Base-by-base conservation (phyloP, 306 rosid genomes). In the Prunus mongolica region DNA sequence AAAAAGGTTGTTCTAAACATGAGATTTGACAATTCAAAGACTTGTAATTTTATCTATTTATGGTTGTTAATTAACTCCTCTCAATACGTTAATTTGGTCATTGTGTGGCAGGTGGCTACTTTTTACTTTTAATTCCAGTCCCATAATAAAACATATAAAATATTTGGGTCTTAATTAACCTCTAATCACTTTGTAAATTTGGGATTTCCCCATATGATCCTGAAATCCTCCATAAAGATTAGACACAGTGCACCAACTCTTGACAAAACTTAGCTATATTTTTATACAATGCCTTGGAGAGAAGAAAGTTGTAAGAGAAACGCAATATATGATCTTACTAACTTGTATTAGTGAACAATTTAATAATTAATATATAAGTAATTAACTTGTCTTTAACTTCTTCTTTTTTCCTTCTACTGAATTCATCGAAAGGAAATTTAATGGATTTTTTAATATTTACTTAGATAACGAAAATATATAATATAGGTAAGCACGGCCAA, bases 11-110 rank as follows among this genome's bases (percentile, higher is more conserved):
- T 24, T 24, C 25, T 24, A 24, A 58, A 10, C 7, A 41, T 5
- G 67, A 24, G 11, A 19, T 46, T 77, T 46, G 63, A 58, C 81
- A 64, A 44, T 70, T 57, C 70, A 7, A 67, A 6, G 44, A 9
- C 52, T 25, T 34, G 19, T 34, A 12, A 20, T 71, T 56, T 28
- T 19, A 38, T 7, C 1, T 38, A 38, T 38, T 38, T 38, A 6
- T 69, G 24, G 41, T 12, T 8, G 9, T 15, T 12, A 30, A 32
- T 10, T 20, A 38, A 38, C 27, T 67, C 67, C 75, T 28, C 50
- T 38, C 27, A 57, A 68, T 68, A 57, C 75, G 62, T 77, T 77
- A 76, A 68, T 77, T 44, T 19, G 10, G 12, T 20, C 34, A 8
- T 19, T 52, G 20, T 62, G 66, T 25, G 57, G 74, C 60, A 25